Evolutionary conservation across 2,329 filamentous ascomycete species (phyloP).

Genomic region (Exutisphaerella laricina): DNA sequence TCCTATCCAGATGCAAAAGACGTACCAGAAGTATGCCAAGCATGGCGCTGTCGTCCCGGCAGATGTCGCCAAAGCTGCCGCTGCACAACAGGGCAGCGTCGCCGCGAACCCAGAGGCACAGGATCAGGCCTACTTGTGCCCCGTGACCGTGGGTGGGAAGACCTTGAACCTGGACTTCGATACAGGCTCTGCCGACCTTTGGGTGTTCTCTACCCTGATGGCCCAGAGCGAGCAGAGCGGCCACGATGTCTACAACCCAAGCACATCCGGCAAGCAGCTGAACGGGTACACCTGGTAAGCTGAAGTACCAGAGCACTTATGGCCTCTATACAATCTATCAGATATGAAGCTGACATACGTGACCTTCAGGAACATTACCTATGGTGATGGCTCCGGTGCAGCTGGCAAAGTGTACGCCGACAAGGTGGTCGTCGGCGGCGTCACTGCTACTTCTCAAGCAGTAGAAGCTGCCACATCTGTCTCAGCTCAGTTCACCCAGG

Average conservation of each 20-base stretch:
- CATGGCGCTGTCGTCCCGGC: constrained; percentile 27
- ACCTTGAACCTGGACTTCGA: constrained; percentile 64
- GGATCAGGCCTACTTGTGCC: constrained; percentile 42
- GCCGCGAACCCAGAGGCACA: constrained; percentile 36
- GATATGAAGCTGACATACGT: constrained; percentile 32
- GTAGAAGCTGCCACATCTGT: constrained; percentile 60
- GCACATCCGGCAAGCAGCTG: constrained; percentile 37
- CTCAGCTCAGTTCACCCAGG: constrained; percentile 48
- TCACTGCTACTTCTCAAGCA: constrained; percentile 56
- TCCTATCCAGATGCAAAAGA: constrained; percentile 35
- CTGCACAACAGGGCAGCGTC: constrained; percentile 35
- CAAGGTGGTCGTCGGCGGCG: constrained; percentile 55
- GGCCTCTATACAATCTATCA: too few species aligned
- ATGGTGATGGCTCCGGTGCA: constrained; percentile 61
- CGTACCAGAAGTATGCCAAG: constrained; percentile 36
- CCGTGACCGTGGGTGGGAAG: constrained; percentile 59
- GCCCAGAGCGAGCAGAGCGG: constrained; percentile 46
- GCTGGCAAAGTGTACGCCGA: constrained; percentile 61
- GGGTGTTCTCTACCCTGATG: constrained; percentile 60
- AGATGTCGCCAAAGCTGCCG: constrained; percentile 30
- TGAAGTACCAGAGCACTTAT: too few species aligned
- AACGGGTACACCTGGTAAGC: constrained; percentile 12
- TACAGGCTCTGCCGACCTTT: constrained; percentile 64
- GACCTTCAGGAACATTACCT: constrained; percentile 55
- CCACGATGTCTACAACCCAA: constrained; percentile 55